These are phyloP conservation scores for Dalbergia cochinchinensis DNA, from an alignment of 306 rosid species.

Conservation along the genomic window DNA sequence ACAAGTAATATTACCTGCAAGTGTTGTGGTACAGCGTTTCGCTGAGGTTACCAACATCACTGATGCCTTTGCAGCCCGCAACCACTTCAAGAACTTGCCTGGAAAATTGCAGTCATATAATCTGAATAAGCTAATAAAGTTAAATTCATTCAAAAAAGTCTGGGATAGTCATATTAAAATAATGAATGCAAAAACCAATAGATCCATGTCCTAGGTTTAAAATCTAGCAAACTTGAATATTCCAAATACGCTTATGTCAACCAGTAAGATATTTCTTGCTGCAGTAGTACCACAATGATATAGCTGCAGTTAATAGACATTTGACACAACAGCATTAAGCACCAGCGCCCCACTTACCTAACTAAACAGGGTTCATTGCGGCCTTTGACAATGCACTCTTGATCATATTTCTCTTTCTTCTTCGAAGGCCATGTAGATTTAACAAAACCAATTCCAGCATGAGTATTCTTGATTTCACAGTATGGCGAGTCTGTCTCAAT, in stretches of 20 bases:
- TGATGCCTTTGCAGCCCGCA: slow-evolving; percentile 85
- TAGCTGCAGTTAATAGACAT: slow-evolving; percentile 8
- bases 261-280: background rate
- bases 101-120: slow-evolving; percentile 41
- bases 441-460: slow-evolving; percentile 84
- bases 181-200: slow-evolving; percentile 11
- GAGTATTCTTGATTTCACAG: slow-evolving; percentile 92
- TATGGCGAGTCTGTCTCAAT: slow-evolving; percentile 97
- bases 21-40: slow-evolving; percentile 83
- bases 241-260: background rate
- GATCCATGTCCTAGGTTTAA: background rate
- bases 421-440: slow-evolving; percentile 85
- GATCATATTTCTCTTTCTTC: slow-evolving; percentile 93
- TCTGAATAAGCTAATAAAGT: slow-evolving; percentile 20
- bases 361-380: slow-evolving; percentile 97
- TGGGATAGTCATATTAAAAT: slow-evolving; percentile 15
- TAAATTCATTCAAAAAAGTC: slow-evolving; percentile 16
- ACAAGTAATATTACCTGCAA: slow-evolving; percentile 73
- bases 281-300: slow-evolving; percentile 8
- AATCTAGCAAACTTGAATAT: background rate
- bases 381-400: slow-evolving; percentile 78
- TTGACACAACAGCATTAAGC: slow-evolving; percentile 1
- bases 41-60: slow-evolving; percentile 68
- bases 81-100: slow-evolving; percentile 97
- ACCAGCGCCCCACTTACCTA: slow-evolving; percentile 57